Base-by-base conservation (phyloP, 179 eudicot genomes). In the Sideroxylon spinosum region DNA sequence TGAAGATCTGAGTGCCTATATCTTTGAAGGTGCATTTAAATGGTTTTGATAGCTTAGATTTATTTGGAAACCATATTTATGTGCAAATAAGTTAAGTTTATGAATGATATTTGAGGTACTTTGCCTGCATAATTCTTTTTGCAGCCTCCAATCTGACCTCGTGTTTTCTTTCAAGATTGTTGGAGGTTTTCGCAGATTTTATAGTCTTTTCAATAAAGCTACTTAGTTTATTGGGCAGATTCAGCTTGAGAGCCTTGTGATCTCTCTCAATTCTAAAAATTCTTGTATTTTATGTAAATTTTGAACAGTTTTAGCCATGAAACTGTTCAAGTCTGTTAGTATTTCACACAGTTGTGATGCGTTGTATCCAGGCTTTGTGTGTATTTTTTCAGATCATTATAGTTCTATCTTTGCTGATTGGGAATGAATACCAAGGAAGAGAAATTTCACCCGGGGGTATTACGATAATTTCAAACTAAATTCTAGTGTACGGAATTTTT, bases 11-110 rank as follows among this genome's bases (percentile, higher is more conserved):
- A 4, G 17, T 12, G 1, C 4, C 6, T 63, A 25, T 56, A 12
- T 72, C 52, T 73, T 32, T 23, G 37, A 53, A 20, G n/a, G 55
- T 59, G 26, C 79, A 6, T 76, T 64, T 76, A 9, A 67, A 22
- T 28, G 22, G 55, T 76, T 66, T 23, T 53, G 26, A 74, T 7
- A 8, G 71, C 71, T 28, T 23, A 26, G 70, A 29, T 9, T 11
- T 66, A n/a, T 46, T 66, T 66, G 74, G 25, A 10, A 23, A 50
- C 32, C 25, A 19, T 23, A 76, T 50, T 17, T 61, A 23, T 13
- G 44, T 61, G 46, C 60, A 29, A 52, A 52, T 14, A 52, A 0
- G 17, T 70, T 49, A 13, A 12, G 10, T 20, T 12, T 32, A 19
- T 65, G 62, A 28, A 19, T 65, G 63, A 29, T 28, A 57, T 50